A percentile compares a stretch with the other conserved stretches of the same genome.
phyloP scores from a whole-genome alignment of 345 rosid species.

The Camelina laxa region DNA sequence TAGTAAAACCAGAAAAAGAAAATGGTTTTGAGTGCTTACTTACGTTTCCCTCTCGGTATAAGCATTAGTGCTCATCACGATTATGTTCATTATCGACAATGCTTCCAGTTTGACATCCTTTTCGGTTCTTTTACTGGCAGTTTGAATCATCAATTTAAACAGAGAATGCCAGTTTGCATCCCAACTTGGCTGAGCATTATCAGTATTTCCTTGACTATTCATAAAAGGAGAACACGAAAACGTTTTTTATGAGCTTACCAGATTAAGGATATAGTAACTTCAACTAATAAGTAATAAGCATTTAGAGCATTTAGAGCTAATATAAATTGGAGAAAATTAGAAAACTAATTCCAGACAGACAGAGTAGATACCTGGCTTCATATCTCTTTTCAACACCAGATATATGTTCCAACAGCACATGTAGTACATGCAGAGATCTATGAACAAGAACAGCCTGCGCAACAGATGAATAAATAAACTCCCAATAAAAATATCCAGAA shows the following conservation, averaged over 20 bases:
- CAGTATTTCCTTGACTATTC: slow-evolving; percentile 39
- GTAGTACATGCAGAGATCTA: slow-evolving; percentile 65
- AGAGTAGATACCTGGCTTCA: slow-evolving; percentile 60
- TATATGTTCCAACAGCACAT: slow-evolving; percentile 65
- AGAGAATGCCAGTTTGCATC: slow-evolving; percentile 63
- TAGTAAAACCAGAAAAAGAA: slow-evolving; percentile 15
- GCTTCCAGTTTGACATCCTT: slow-evolving; percentile 68
- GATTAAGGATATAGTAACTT: background rate
- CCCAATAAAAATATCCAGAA: slow-evolving; percentile 25
- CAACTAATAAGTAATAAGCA: background rate
- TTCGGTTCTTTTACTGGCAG: slow-evolving; percentile 55
- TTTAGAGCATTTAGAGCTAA: background rate
- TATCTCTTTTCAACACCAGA: slow-evolving; percentile 50
- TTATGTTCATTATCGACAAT: slow-evolving; percentile 73
- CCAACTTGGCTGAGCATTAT: slow-evolving; percentile 43
- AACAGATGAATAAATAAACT: slow-evolving; percentile 28
- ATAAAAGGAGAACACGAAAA: background rate
- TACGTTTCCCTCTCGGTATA: slow-evolving; percentile 70
- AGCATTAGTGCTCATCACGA: slow-evolving; percentile 66
- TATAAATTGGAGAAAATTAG: background rate
- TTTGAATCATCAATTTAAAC: slow-evolving; percentile 58
- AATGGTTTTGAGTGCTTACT: slow-evolving; percentile 49
- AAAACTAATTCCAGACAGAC: slow-evolving; percentile 30
- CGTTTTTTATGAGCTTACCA: background rate
- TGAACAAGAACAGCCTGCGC: slow-evolving; percentile 62